Evolutionary conservation across 345 rosid genomes (phyloP).

Genomic region (Hibiscus syriacus): DNA sequence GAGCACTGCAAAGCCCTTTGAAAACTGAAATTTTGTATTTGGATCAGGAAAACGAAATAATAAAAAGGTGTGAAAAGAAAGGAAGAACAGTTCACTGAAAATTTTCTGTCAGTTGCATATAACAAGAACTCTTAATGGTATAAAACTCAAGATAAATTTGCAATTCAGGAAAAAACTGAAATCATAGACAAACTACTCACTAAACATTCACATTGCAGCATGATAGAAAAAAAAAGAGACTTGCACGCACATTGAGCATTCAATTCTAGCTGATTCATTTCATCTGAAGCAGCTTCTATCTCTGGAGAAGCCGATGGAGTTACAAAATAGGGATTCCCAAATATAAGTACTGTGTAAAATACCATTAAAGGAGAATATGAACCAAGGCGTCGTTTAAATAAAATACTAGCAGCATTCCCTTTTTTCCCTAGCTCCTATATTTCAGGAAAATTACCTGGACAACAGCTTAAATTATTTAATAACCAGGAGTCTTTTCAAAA

Average conservation of each 20-base stretch:
- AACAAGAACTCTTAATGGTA: background rate
- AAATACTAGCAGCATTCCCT: background rate
- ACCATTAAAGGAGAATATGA: slow-evolving; percentile 3
- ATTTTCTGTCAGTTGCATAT: background rate
- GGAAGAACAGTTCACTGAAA: background rate
- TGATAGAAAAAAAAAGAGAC: slow-evolving; percentile 6
- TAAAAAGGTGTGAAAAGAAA: background rate
- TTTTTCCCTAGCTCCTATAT: background rate
- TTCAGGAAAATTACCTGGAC: slow-evolving; percentile 4
- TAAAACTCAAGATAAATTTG: background rate
- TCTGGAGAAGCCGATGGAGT: slow-evolving; percentile 63
- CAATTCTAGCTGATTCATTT: slow-evolving; percentile 54
- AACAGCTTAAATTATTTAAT: slow-evolving; percentile 8
- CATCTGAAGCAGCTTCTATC: slow-evolving; percentile 46
- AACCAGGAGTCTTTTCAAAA: background rate
- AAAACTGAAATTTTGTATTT: slow-evolving; percentile 43
- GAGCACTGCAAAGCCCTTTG: slow-evolving; percentile 61
- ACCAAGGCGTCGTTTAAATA: background rate
- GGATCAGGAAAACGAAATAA: slow-evolving; percentile 1
- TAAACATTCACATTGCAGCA: slow-evolving; percentile 4
- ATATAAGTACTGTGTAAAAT: slow-evolving; percentile 41
- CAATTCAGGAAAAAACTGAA: slow-evolving; percentile 10
- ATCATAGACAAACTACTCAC: background rate
- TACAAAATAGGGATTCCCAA: slow-evolving; percentile 61
- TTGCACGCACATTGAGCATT: slow-evolving; percentile 58